Base-by-base conservation (phyloP, 345 rosid species). In the Garcia nutans region DNA sequence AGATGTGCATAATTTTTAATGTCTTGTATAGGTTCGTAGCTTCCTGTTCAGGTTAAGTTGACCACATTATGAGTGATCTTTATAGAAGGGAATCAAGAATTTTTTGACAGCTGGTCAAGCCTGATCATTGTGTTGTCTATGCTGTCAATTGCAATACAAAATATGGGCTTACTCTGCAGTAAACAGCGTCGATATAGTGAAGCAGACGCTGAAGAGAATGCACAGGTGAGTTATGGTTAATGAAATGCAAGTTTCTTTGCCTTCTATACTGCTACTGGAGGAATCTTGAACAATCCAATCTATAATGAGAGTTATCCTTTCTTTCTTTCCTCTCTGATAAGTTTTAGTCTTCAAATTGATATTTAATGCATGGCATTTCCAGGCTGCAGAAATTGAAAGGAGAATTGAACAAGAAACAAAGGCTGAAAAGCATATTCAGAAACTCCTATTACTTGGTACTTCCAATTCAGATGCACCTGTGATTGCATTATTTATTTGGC, bases 321-420 rank as follows among this genome's bases (percentile, higher is more conserved):
- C 19, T 65, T 33, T 77, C 15, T 47, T n/a, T 28, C 52, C 64
- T 70, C 70, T 15, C 26, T 62, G 2, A n/a, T 37, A n/a, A 60
- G 65, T 11, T 26, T 10, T 37, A 4, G 61, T 20, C 56, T 62
- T 70, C 66, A 66, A 71, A 70, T 64, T 75, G 57, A 69, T 61
- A 42, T 22, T 65, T 64, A 41, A 41, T 82, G 26, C 71, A 49
- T 83, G 19, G 11, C 56, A 54, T 80, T 74, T 79, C 12, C 82
- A 96, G 98, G 90, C 93, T 67, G 95, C 85, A 77, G 97, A 93
- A 77, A 93, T 96, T 24, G 99, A 96, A 81, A 90, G 97, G 83
- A 87, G 99, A 78, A 96, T 96, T 63, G 94, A 93, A 73, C 99
- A 88, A 86, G 99, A 93, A 81, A 87, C 96, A 20, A 92, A 92